Evolutionary conservation across 768 basidiomycete species (phyloP).

Genomic region (Dioszegia crocea): DNA sequence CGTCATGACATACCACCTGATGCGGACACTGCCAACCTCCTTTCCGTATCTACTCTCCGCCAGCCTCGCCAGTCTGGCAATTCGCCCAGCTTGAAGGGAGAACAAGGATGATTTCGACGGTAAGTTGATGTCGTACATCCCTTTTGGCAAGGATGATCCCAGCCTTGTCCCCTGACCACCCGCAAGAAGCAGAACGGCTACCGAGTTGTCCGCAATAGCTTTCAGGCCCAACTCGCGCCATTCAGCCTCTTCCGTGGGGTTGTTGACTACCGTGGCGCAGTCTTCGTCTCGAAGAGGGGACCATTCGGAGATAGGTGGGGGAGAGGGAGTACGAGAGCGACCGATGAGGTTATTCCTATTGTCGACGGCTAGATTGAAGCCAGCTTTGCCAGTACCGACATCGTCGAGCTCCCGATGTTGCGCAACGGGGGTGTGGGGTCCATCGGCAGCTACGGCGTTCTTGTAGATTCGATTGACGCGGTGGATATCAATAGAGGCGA

Average conservation of each 20-base stretch:
- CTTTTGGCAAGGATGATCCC: constrained; percentile 88
- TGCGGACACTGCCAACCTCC: constrained; percentile 59
- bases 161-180: constrained; percentile 95
- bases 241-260: constrained; percentile 54
- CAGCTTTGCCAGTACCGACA: constrained; percentile 2
- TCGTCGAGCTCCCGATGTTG: constrained; percentile 5
- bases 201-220: constrained; percentile 74
- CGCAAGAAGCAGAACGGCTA: constrained; percentile 95
- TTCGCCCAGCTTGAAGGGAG: constrained; percentile 96
- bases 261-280: constrained; percentile 59
- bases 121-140: constrained; percentile 94
- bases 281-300: constrained; percentile 76
- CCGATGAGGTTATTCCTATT: constrained; percentile 18
- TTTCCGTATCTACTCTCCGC: constrained; percentile 56
- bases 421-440: constrained; percentile 19
- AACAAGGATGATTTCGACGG: constrained; percentile 91
- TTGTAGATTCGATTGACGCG: constrained; percentile 86
- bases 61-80: constrained; percentile 72
- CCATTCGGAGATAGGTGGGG: constrained; percentile 55
- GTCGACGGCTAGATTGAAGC: neutral
- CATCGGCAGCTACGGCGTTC: constrained; percentile 67
- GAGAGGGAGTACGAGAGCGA: constrained; percentile 31
- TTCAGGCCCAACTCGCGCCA: constrained; percentile 77
- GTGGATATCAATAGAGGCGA: constrained; percentile 74
- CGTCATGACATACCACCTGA: constrained; percentile 99